Percentiles rank a stretch among this genome's conserved stretches.
Conservation (phyloP, 139 green algal genomes). For the Micromonas pusilla region DNA sequence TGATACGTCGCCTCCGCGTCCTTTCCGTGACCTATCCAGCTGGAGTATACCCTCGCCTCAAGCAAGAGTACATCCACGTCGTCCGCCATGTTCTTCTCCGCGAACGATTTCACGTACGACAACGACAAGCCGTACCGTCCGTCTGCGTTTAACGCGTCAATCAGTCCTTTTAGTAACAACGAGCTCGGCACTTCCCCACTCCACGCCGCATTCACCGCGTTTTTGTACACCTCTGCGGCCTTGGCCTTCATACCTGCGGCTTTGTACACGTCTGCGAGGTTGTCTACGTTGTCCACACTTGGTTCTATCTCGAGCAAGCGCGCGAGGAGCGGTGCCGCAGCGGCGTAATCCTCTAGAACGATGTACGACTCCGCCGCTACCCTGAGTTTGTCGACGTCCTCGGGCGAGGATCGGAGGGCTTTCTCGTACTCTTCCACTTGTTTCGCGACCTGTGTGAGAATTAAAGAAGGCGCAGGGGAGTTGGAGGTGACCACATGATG, state of each 20-base stretch:
- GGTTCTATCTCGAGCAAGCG: neutral
- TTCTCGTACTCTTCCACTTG: neutral
- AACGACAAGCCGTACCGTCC: neutral
- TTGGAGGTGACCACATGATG: no score
- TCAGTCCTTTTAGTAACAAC: neutral
- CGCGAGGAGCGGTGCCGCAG: constrained; percentile 2
- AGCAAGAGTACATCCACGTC: neutral
- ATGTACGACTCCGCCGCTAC: constrained; percentile 6
- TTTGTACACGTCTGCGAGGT: constrained; percentile 3
- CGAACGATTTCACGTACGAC: constrained; percentile 4
- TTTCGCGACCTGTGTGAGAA: constrained; percentile 15
- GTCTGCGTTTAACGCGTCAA: neutral
- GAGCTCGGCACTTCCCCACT: neutral
- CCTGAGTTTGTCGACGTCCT: constrained; percentile 1
- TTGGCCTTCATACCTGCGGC: neutral
- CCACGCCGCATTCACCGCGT: neutral
- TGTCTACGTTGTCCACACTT: neutral
- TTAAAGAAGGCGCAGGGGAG: no score
- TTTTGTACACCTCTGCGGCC: neutral
- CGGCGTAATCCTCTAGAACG: constrained; percentile 15
- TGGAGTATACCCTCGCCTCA: constrained; percentile 6
- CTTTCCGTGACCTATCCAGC: constrained; percentile 10
- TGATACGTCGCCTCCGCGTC: neutral
- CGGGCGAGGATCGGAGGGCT: neutral
- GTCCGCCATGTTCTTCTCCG: neutral